Evolutionary conservation across 192 early-diverging fungal genomes (phyloP).

Genomic region (Backusella liffmaniae): DNA sequence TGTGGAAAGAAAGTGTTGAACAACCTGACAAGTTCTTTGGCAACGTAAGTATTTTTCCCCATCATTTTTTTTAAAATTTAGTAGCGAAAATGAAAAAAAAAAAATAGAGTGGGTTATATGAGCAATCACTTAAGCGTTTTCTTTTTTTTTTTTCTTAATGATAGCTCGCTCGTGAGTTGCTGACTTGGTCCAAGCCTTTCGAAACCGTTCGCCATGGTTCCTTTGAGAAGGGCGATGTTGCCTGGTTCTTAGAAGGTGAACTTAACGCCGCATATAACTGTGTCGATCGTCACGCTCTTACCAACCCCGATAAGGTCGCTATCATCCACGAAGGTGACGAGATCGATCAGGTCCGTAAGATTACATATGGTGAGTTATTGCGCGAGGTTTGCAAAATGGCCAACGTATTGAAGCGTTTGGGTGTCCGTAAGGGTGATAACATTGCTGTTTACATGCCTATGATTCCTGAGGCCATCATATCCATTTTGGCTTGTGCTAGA

Average conservation of each 20-base stretch:
- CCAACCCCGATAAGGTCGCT: conserved; percentile 74
- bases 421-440: conserved; percentile 88
- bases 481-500: conserved; percentile 92
- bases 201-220: conserved; percentile 65
- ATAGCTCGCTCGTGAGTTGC: conserved; percentile 71
- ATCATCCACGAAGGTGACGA: conserved; percentile 91
- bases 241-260: conserved; percentile 92
- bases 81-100: background rate
- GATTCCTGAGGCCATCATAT: conserved; percentile 88
- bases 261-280: conserved; percentile 96
- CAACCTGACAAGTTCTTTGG: conserved; percentile 85
- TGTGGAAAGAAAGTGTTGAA: conserved; percentile 80
- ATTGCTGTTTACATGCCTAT: conserved; percentile 98
- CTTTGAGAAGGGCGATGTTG: conserved; percentile 82
- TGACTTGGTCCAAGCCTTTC: conserved; percentile 85
- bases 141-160: background rate
- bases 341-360: conserved; percentile 70
- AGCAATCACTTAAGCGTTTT: background rate
- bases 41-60: conserved; percentile 49
- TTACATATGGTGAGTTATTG: conserved; percentile 85
- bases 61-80: background rate
- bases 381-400: conserved; percentile 81
- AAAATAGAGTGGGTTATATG: background rate
- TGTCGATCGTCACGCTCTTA: conserved; percentile 87
- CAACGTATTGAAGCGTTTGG: conserved; percentile 78